These are phyloP conservation scores for Colletotrichum horii DNA, from an alignment of 2,329 filamentous ascomycete genomes.

Conservation along the genomic window DNA sequence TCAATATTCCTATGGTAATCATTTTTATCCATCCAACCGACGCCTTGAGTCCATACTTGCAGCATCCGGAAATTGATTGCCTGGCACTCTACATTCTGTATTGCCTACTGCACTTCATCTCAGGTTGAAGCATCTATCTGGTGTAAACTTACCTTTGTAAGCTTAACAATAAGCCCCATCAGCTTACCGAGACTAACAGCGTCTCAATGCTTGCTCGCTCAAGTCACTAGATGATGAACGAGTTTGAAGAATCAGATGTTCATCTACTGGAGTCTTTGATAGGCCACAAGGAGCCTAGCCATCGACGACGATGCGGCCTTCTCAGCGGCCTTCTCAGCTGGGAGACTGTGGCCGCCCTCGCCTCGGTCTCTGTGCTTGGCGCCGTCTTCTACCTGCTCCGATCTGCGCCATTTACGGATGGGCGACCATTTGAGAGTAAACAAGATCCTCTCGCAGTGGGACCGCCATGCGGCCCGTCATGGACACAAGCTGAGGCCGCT, in stretches of 20 bases:
- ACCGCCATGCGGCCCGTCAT: not conserved
- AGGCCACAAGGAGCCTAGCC: not conserved
- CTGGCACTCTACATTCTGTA: not conserved
- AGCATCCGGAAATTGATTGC: not conserved
- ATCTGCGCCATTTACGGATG: not conserved
- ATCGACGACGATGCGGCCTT: not conserved
- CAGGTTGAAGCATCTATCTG: not conserved
- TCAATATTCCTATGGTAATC: not conserved
- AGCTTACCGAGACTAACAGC: not conserved
- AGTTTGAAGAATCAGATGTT: not conserved
- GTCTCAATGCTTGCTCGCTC: not conserved
- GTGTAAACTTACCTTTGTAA: not conserved
- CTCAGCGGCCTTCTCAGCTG: not conserved
- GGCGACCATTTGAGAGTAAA: not conserved
- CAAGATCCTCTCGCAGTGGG: not conserved
- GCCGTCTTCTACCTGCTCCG: not conserved
- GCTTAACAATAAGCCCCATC: not conserved
- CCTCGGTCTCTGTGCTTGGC: not conserved
- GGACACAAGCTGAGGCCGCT: not conserved
- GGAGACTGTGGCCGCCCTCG: not conserved
- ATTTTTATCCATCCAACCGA: not conserved
- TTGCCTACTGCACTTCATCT: not conserved
- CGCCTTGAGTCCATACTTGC: not conserved
- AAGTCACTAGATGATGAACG: not conserved
- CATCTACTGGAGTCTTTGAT: not conserved